Conservation (phyloP, 148 eudicot genomes). For the Linanthus parryae region DNA sequence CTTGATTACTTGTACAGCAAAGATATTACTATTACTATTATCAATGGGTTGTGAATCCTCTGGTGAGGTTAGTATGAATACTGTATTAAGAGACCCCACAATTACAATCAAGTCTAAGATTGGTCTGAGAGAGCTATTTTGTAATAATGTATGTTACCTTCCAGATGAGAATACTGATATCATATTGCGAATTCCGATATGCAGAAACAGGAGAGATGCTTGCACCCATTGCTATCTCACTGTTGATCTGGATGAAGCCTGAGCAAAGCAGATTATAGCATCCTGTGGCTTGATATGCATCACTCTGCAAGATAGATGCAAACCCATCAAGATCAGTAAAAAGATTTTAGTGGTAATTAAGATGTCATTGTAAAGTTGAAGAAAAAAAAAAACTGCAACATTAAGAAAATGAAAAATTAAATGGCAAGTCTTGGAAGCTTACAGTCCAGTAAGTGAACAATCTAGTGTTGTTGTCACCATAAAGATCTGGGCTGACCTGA, state of each 20-base stretch:
- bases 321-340: background rate
- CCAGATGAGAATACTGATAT: slow-evolving; percentile 96
- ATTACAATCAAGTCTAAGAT: slow-evolving; percentile 4
- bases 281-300: slow-evolving; percentile 98
- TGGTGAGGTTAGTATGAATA: background rate
- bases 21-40: background rate
- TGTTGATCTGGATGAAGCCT: slow-evolving; percentile 93
- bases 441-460: slow-evolving; percentile 99
- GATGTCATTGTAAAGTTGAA: too few species aligned
- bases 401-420: background rate
- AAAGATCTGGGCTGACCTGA: slow-evolving; percentile 98
- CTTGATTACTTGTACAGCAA: background rate
- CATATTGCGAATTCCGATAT: slow-evolving; percentile 76
- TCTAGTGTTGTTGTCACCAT: slow-evolving; percentile 96
- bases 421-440: slow-evolving; percentile 20
- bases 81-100: background rate
- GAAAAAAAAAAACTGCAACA: background rate
- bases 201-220: slow-evolving; percentile 95
- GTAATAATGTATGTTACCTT: slow-evolving; percentile 53
- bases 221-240: slow-evolving; percentile 95
- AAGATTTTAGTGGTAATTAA: background rate
- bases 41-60: background rate
- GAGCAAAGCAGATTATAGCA: slow-evolving; percentile 97
- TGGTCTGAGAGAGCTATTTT: background rate
- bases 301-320: slow-evolving; percentile 49